Conservation (phyloP, 2,329 filamentous ascomycete species). For the Plectosphaerella plurivora region DNA sequence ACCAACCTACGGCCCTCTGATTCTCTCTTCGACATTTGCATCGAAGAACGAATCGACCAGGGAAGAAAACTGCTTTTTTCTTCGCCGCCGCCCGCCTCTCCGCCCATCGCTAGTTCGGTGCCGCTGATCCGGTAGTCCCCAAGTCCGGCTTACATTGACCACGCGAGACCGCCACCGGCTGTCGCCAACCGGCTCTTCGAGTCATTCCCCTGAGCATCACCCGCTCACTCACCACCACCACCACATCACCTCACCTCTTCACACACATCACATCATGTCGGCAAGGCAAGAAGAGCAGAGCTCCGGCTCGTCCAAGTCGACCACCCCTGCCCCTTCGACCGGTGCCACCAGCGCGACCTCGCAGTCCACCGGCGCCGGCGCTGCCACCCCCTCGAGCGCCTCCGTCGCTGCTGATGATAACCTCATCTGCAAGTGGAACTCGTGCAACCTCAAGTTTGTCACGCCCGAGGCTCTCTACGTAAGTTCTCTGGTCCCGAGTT, state of each 20-base stretch:
- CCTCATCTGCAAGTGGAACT: slow-evolving; percentile 57
- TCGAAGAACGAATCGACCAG: background rate
- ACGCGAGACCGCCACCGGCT: background rate
- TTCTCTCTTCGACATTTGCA: background rate
- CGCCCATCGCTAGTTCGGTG: background rate
- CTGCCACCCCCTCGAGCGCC: slow-evolving; percentile 6
- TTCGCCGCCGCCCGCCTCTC: background rate
- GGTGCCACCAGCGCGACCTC: slow-evolving; percentile 38
- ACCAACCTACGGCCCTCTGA: background rate
- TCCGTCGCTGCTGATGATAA: slow-evolving; percentile 38
- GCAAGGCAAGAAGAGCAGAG: slow-evolving; percentile 21
- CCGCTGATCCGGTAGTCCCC: background rate
- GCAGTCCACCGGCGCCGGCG: slow-evolving; percentile 28
- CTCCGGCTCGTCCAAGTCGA: slow-evolving; percentile 43
- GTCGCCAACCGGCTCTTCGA: slow-evolving; percentile 10
- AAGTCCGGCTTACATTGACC: background rate
- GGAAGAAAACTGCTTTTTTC: background rate
- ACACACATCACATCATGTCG: slow-evolving; percentile 16
- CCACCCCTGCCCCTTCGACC: slow-evolving; percentile 47
- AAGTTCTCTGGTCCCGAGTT: slow-evolving; percentile 23
- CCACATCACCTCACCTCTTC: slow-evolving; percentile 1
- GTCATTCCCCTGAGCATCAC: too few species aligned
- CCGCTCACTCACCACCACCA: slow-evolving; percentile 2
- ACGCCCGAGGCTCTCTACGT: slow-evolving; percentile 58
- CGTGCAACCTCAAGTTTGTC: slow-evolving; percentile 54